phyloP scores from a whole-genome alignment of 116 monocot genomes.

The Posidonia oceanica region DNA sequence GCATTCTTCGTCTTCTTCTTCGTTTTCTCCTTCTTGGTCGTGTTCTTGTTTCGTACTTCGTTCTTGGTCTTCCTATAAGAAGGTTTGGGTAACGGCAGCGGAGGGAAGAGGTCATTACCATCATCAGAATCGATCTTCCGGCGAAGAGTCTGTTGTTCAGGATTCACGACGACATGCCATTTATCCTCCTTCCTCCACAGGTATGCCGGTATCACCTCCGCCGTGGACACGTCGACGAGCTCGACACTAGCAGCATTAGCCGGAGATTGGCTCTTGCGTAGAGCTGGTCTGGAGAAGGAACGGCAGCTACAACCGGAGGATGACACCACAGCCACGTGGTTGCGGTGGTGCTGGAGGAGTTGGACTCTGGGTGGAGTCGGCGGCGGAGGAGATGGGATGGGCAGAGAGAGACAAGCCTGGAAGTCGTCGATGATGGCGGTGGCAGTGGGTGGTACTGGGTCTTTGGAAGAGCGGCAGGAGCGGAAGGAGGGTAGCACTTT shows the following conservation, averaged over 20 bases:
- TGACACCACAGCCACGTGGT: not conserved
- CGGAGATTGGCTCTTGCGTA: not conserved
- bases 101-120: constrained; percentile 9
- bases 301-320: constrained; percentile 6
- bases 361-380: not conserved
- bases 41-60: not conserved
- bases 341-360: not conserved
- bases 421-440: not conserved
- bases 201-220: constrained; percentile 16
- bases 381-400: not conserved
- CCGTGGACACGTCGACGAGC: not conserved
- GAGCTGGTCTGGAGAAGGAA: not conserved
- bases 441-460: not conserved
- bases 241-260: constrained; percentile 9
- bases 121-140: constrained; percentile 51
- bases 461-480: constrained; percentile 24
- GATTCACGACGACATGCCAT: constrained; percentile 28
- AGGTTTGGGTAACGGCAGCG: constrained; percentile 6
- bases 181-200: constrained; percentile 34
- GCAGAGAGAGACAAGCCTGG: not conserved
- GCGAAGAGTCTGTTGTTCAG: not conserved
- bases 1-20: constrained; percentile 10
- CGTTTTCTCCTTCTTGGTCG: constrained; percentile 1
- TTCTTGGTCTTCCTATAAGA: constrained; percentile 1
- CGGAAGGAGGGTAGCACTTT: constrained; percentile 21